Percentiles rank a stretch among this genome's conserved stretches.
Evolutionary conservation across 2,329 filamentous ascomycete genomes (phyloP).

Genomic region (Corynespora cassiicola): DNA sequence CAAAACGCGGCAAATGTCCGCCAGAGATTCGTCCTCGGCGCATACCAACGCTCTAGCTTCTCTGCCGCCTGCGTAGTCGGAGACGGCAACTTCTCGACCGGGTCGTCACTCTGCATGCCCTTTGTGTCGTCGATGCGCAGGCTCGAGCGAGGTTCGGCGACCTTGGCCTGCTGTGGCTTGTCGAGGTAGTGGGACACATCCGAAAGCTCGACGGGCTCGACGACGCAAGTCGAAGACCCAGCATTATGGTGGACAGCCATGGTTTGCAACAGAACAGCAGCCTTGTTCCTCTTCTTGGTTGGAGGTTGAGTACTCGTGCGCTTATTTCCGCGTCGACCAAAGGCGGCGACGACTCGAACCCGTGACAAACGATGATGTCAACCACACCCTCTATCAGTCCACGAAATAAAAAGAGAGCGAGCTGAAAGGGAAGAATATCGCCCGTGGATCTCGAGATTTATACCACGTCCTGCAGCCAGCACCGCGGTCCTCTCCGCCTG

Average conservation of each 20-base stretch:
- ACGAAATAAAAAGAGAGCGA: no score
- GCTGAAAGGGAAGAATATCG: no score
- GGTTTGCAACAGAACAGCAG: no score
- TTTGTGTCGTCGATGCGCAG: slow-evolving; percentile 24
- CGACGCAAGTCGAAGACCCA: slow-evolving; percentile 41
- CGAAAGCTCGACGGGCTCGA: slow-evolving; percentile 40
- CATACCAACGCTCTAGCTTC: slow-evolving; percentile 67
- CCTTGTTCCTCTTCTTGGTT: no score
- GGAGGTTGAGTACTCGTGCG: no score
- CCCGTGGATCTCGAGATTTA: no score
- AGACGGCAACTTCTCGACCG: slow-evolving; percentile 52
- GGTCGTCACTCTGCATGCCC: slow-evolving; percentile 23
- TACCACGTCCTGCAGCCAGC: no score
- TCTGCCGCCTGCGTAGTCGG: slow-evolving; percentile 51
- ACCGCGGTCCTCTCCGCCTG: no score
- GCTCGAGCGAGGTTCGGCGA: slow-evolving; percentile 12
- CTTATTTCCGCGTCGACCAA: no score
- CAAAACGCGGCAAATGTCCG: slow-evolving; percentile 66
- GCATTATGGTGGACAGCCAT: slow-evolving; percentile 37
- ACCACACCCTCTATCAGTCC: no score
- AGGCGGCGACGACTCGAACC: no score
- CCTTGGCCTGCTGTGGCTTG: slow-evolving; percentile 27
- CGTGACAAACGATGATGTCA: no score
- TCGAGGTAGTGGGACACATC: slow-evolving; percentile 31
- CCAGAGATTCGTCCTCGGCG: slow-evolving; percentile 63